Evolutionary conservation across 352 stramenopile species (phyloP).

Genomic region (Bremia lactucae): DNA sequence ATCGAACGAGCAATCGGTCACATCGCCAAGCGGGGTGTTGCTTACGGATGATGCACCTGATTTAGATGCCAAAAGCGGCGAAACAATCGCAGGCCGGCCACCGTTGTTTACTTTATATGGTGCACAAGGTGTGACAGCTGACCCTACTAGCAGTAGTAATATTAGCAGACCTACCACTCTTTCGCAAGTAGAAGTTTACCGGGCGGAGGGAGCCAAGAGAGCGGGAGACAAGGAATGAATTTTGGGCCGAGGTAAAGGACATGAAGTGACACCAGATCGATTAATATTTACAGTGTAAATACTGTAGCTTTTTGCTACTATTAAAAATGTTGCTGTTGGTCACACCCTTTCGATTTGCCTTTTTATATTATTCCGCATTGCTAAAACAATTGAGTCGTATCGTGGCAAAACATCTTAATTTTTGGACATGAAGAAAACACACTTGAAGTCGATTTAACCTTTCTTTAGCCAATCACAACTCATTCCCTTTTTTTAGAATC

Average conservation of each 20-base stretch:
- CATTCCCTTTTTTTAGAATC: conserved; percentile 9
- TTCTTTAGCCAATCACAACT: conserved; percentile 3
- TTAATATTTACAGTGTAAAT: conserved; percentile 13
- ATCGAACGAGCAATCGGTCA: conserved; percentile 18
- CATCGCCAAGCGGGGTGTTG: conserved; percentile 11
- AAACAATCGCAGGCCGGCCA: conserved; percentile 2
- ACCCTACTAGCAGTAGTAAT: background rate
- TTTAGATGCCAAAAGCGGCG: conserved; percentile 14
- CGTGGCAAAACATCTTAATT: background rate
- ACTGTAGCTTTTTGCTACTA: conserved; percentile 2
- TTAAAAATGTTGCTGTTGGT: too few relatives aligned
- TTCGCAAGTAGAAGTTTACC: conserved; percentile 3
- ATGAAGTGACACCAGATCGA: conserved; percentile 20
- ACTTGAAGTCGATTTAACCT: conserved; percentile 13
- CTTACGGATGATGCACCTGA: conserved; percentile 8
- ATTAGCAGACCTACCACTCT: conserved; percentile 2
- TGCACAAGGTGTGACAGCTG: background rate
- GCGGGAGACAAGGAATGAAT: conserved; percentile 2
- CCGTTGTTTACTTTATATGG: conserved; percentile 13
- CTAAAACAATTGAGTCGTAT: too few relatives aligned
- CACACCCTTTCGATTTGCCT: too few relatives aligned
- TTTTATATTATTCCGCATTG: too few relatives aligned
- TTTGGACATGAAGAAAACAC: too few relatives aligned
- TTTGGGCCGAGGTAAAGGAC: conserved; percentile 1
- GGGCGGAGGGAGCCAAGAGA: background rate